These are phyloP conservation scores for Cicer arietinum DNA, from an alignment of 306 rosid genomes.

Conservation along the genomic window DNA sequence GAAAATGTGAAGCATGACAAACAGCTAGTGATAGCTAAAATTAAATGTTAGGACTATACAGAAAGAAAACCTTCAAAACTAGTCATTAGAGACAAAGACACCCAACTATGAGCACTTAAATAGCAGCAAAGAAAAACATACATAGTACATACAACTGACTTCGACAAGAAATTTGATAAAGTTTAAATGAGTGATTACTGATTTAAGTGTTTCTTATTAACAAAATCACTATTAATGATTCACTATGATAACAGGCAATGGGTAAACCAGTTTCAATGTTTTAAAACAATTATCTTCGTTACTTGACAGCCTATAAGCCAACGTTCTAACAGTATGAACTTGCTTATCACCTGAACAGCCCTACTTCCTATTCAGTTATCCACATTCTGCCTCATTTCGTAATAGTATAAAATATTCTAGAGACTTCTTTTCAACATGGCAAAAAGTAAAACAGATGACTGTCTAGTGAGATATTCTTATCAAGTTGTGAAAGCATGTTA, in stretches of 20 bases:
- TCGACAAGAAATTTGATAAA: slow-evolving; percentile 26
- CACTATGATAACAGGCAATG: not conserved
- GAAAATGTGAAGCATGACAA: slow-evolving; percentile 27
- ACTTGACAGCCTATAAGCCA: not conserved
- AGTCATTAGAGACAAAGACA: slow-evolving; percentile 14
- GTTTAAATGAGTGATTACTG: slow-evolving; percentile 21
- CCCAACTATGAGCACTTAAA: slow-evolving; percentile 28
- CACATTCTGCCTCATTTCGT: not conserved
- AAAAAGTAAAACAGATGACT: not conserved
- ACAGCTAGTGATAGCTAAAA: slow-evolving; percentile 27
- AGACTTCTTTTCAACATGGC: not conserved
- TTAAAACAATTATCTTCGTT: not conserved
- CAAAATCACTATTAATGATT: slow-evolving; percentile 18
- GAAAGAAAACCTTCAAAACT: slow-evolving; percentile 27
- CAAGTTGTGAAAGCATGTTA: slow-evolving; percentile 8
- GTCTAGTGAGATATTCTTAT: not conserved
- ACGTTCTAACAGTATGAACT: not conserved
- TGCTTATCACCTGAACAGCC: not conserved
- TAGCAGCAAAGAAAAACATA: slow-evolving; percentile 22
- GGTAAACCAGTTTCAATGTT: slow-evolving; percentile 11
- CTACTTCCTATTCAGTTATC: slow-evolving; percentile 3
- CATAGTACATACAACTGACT: slow-evolving; percentile 2
- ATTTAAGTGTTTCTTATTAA: not conserved
- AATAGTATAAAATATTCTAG: not conserved
- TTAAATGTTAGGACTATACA: not conserved